Conservation (phyloP, 129 eudicot genomes). For the Centrapalus pauciflorus region DNA sequence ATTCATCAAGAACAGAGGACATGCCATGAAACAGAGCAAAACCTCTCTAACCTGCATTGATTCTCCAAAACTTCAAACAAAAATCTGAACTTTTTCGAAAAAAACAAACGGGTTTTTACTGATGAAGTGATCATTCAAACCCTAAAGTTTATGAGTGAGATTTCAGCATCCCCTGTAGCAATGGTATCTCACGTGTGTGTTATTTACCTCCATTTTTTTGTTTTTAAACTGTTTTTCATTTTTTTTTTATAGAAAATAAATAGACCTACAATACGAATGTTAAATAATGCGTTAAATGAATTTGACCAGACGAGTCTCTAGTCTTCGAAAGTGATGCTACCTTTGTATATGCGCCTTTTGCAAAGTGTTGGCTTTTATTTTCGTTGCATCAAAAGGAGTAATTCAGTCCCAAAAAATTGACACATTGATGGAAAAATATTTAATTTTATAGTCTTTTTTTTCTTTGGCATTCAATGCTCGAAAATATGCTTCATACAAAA, state of each 20-base stretch:
- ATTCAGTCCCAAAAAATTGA: conserved; percentile 26
- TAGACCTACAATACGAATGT: neutral
- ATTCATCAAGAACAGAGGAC: conserved; percentile 30
- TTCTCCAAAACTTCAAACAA: neutral
- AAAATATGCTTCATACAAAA: neutral
- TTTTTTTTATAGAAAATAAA: neutral
- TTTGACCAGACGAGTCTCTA: conserved; percentile 39
- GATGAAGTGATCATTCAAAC: neutral
- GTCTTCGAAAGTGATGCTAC: conserved; percentile 48
- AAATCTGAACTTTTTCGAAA: neutral
- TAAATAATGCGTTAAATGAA: neutral
- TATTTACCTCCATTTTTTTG: neutral
- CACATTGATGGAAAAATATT: conserved; percentile 18
- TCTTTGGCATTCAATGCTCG: conserved; percentile 28
- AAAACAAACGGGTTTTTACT: conserved; percentile 16
- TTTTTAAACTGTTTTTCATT: neutral
- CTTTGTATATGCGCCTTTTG: conserved; percentile 55
- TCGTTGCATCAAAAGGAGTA: conserved; percentile 69
- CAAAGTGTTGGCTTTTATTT: conserved; percentile 38
- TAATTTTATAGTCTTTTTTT: conserved; percentile 20
- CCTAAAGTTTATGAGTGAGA: neutral
- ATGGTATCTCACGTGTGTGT: conserved; percentile 5
- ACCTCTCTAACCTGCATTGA: conserved; percentile 8
- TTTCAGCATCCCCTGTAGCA: neutral
- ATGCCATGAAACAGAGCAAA: conserved; percentile 14